Evolutionary conservation across 2,329 filamentous ascomycete genomes (phyloP), one percentile per base, ranked within the genome.

Genomic region (Arthroderma sp.): DNA sequence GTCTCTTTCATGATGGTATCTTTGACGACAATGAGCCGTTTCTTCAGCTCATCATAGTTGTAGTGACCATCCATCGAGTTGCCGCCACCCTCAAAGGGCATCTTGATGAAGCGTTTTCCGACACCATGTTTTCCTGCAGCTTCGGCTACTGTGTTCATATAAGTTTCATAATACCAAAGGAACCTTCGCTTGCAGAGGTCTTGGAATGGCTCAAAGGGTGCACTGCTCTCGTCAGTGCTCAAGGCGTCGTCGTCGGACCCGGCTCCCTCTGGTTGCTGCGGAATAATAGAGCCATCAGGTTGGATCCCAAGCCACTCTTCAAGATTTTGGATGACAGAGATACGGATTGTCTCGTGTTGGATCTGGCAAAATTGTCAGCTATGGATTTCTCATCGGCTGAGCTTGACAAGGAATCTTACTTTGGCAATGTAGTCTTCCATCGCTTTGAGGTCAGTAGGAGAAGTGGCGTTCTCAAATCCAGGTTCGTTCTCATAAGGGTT

Each of bases 401-500:
- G 15, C 15, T 22, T 22, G 15, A 22, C 15, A 22, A 22, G 15
- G 15, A 22, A 22, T 1, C 15, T 48, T 61, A 85, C 84, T 75
- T 94, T 95, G 41, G 80, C 77, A 8, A 83, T 73, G 56, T 95
- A 95, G 6, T 77, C 71, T 49, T 75, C 73, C 62, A 88, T 84
- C 47, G 80, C 73, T 62, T 80, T 78, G 64, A 84, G 82, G 60
- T 94, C 86, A 3, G 72, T 66, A 1, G 72, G 66, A 6, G 75
- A 72, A 38, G 81, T 82, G 8, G 80, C 76, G 48, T 83, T 75
- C 60, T 96, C 89, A 54, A 86, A 95, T 4, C 91, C 91, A 1
- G 91, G 91, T 61, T 98, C 91, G 56, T 96, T 95, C 59, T 91
- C 86, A 64, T 94, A 96, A 0, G 89, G 91, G 55, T 95, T 94